Evolutionary conservation across 116 monocot species (phyloP), one percentile per base, ranked within the genome.

Genomic region (Iris pallida): DNA sequence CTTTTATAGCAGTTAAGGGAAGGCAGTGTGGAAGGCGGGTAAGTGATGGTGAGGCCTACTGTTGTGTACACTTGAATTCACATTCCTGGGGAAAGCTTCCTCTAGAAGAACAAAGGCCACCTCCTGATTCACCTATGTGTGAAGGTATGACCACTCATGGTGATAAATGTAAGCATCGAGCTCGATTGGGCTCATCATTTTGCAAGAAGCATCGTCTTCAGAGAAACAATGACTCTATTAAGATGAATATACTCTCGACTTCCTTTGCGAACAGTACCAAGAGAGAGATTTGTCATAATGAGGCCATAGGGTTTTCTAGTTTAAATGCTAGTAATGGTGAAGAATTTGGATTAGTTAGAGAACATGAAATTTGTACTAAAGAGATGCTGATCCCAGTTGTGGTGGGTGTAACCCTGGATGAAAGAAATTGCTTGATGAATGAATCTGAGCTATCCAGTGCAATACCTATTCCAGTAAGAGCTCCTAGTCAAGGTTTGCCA

Each of bases 21-120:
- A 83, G 93, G 55, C 90, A 82, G n/a, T 98, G 98, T 72, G 92
- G 80, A 68, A 87, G 98, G 79, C 93, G 93, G 98, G 98, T 90
- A 61, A 98, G 83, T 72, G 98, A 98, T 78, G 88, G 93, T 66
- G 86, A 88, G 69, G 73, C 81, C 30, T 93, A 85, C 76, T 98
- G 98, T 63, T 92, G 98, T 71, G 90, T 86, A 46, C 98, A 98
- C 78, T 74, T 83, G 53, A 80, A 75, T 71, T 19, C 71, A 58
- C 70, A 58, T 75, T 75, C 76, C 45, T 68, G 14, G 20, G 73
- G 62, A 64, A 80, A 73, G 20, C 43, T 10, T 65, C 65, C 69
- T 68, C 78, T 69, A 40, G 30, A 64, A 6, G 80, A 75, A 51
- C 72, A 76, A 47, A 73, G 53, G 52, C 62, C 78, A 65, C 70